A percentile compares a stretch with the other conserved stretches of the same genome.
phyloP scores from a whole-genome alignment of 345 rosid species.

The Citrus trifoliata region DNA sequence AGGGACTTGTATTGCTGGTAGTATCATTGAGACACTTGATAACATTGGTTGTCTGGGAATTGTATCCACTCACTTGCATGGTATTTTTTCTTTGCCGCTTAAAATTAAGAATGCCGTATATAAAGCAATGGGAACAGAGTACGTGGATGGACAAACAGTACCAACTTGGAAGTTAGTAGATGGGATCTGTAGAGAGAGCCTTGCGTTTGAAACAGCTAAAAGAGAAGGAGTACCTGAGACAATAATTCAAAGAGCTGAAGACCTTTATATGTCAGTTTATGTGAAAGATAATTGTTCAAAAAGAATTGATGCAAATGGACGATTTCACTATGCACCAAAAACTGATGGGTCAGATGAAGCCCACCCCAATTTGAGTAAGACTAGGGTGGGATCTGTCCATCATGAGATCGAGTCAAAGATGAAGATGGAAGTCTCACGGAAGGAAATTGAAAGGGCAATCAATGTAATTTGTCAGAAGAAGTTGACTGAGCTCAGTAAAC shows the following conservation, averaged over 20 bases:
- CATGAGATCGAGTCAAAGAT: conserved; percentile 25
- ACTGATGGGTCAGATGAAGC: conserved; percentile 23
- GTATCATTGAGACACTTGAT: conserved; percentile 79
- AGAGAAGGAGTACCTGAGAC: conserved; percentile 82
- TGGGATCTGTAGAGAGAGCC: conserved; percentile 93
- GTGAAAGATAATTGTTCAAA: conserved; percentile 16
- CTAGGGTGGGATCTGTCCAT: conserved; percentile 20
- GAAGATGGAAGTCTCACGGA: conserved; percentile 29
- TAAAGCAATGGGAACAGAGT: conserved; percentile 89
- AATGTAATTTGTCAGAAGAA: conserved; percentile 48
- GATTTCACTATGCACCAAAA: conserved; percentile 9
- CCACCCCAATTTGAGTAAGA: conserved; percentile 14
- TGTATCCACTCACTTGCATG: conserved; percentile 94
- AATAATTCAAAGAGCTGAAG: conserved; percentile 79
- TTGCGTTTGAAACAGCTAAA: conserved; percentile 97
- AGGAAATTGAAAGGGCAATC: conserved; percentile 44
- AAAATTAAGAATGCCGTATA: conserved; percentile 43
- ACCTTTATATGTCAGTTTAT: conserved; percentile 53
- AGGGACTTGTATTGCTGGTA: conserved; percentile 96
- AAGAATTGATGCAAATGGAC: conserved; percentile 20
- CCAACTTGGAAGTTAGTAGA: conserved; percentile 91
- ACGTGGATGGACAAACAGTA: conserved; percentile 63
- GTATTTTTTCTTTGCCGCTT: conserved; percentile 73
- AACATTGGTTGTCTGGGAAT: conserved; percentile 84
- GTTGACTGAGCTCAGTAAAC: conserved; percentile 46